phyloP scores from a whole-genome alignment of 2,329 filamentous ascomycete genomes.

The Leptographium lundbergii region DNA sequence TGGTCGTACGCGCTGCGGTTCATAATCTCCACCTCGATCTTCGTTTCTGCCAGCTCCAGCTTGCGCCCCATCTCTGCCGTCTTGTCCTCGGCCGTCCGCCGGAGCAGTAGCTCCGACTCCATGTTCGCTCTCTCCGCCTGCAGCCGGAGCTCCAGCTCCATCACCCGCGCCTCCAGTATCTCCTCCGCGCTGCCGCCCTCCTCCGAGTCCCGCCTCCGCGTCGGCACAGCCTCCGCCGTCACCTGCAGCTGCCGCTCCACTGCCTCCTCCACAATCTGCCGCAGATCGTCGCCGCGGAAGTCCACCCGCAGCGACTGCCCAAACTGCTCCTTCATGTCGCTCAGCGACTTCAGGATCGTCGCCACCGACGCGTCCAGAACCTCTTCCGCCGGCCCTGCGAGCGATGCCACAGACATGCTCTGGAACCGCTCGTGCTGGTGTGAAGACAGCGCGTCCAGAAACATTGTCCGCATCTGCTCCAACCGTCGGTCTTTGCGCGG shows the following conservation, averaged over 20 bases:
- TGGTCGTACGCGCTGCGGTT: conserved; percentile 45
- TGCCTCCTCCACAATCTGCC: conserved; percentile 49
- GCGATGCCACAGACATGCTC: background rate
- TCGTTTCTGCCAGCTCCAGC: conserved; percentile 43
- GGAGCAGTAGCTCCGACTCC: conserved; percentile 34
- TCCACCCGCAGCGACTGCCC: conserved; percentile 29
- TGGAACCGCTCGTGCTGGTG: conserved; percentile 26
- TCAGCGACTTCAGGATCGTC: conserved; percentile 52
- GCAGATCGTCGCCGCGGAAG: conserved; percentile 40
- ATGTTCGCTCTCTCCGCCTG: conserved; percentile 32
- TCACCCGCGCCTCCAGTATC: conserved; percentile 46
- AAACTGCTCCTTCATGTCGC: conserved; percentile 46
- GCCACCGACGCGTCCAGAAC: conserved; percentile 26
- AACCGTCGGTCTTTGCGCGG: conserved; percentile 65
- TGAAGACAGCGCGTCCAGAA: conserved; percentile 59
- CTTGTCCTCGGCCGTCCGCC: conserved; percentile 40
- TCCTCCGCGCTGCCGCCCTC: conserved; percentile 31
- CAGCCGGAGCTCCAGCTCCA: conserved; percentile 46
- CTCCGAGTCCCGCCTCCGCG: conserved; percentile 17
- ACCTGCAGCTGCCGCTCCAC: conserved; percentile 38
- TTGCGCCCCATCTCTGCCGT: conserved; percentile 40
- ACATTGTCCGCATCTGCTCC: conserved; percentile 65
- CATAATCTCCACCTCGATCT: conserved; percentile 47
- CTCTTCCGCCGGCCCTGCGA: background rate
- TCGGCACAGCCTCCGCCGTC: too few relatives aligned